Percentiles rank a stretch among this genome's conserved stretches.
Conservation (phyloP, 768 basidiomycete species). For the Auricularia auricula-judae region DNA sequence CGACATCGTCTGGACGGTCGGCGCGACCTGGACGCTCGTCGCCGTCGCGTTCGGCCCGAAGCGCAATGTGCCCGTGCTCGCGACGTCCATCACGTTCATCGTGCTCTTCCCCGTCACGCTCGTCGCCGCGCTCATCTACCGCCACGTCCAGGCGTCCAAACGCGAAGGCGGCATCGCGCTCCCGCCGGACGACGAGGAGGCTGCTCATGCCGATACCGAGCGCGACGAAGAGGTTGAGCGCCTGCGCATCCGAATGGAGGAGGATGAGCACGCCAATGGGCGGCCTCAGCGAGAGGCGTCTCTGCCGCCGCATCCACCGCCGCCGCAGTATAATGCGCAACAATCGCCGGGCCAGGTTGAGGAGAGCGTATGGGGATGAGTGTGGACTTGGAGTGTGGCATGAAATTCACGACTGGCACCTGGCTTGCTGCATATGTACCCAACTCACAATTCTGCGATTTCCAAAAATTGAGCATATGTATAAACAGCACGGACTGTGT, state of each 20-base stretch:
- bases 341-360: not conserved
- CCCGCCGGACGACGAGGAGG: slow-evolving; percentile 24
- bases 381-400: not conserved
- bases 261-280: not conserved
- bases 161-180: slow-evolving; percentile 30
- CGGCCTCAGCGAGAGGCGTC: not conserved
- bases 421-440: no score
- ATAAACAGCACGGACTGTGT: no score
- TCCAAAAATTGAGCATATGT: no score
- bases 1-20: slow-evolving; percentile 68
- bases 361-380: not conserved
- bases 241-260: not conserved
- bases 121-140: slow-evolving; percentile 32
- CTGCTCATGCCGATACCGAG: not conserved
- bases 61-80: slow-evolving; percentile 39
- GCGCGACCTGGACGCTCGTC: slow-evolving; percentile 62
- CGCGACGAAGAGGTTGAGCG: not conserved
- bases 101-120: slow-evolving; percentile 38
- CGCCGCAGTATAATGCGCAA: not conserved
- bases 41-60: slow-evolving; percentile 41
- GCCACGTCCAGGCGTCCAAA: slow-evolving; percentile 17
- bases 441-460: no score
- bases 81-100: not conserved
- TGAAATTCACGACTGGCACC: not conserved
- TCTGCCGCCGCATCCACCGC: not conserved